phyloP scores from a whole-genome alignment of 192 early-diverging fungal genomes.

The Mortierella antarctica region DNA sequence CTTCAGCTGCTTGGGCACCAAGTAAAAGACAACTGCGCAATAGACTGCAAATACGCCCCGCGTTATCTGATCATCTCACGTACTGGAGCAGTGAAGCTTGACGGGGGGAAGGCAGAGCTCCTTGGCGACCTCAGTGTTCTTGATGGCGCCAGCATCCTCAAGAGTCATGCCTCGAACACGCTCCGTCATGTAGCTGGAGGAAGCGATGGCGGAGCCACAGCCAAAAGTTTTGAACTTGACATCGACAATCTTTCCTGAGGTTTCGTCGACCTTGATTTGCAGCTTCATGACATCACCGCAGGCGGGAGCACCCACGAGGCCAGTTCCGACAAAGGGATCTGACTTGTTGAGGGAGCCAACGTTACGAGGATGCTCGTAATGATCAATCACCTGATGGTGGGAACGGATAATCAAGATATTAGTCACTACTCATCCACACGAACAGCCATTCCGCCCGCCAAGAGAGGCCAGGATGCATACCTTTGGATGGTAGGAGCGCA shows the following conservation, averaged over 20 bases:
- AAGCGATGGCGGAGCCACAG: slow-evolving; percentile 97
- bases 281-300: slow-evolving; percentile 95
- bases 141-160: slow-evolving; percentile 91
- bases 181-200: slow-evolving; percentile 91
- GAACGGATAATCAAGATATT: not conserved
- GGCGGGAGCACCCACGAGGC: slow-evolving; percentile 91
- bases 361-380: slow-evolving; percentile 97
- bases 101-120: slow-evolving; percentile 96
- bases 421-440: not conserved
- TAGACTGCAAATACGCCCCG: not conserved
- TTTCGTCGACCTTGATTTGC: slow-evolving; percentile 97
- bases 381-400: slow-evolving; percentile 87
- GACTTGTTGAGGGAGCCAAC: slow-evolving; percentile 92
- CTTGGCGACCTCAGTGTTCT: slow-evolving; percentile 97
- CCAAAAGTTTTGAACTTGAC: slow-evolving; percentile 99
- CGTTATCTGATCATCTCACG: slow-evolving; percentile 24
- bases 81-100: slow-evolving; percentile 98
- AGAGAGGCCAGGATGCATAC: slow-evolving; percentile 3
- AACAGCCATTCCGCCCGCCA: not conserved
- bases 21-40: not conserved
- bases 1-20: not conserved
- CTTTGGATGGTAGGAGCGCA: slow-evolving; percentile 52
- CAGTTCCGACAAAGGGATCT: slow-evolving; percentile 93
- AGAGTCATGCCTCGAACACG: slow-evolving; percentile 95
- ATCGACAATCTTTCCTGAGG: slow-evolving; percentile 88